Conservation (phyloP, 345 rosid species). For the Bruguiera sexangula region DNA sequence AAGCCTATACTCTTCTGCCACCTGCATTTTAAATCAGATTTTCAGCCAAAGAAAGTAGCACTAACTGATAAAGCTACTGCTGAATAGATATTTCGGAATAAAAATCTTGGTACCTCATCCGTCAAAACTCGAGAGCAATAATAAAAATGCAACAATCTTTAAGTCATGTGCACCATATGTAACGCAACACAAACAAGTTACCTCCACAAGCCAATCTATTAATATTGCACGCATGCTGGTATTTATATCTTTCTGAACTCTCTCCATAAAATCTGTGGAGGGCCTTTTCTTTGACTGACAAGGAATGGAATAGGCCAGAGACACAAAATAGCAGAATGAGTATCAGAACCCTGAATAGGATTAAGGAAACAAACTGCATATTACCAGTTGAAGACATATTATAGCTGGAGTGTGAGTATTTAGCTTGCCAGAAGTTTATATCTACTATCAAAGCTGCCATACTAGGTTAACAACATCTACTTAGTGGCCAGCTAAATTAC, state of each 20-base stretch:
- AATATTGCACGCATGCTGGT: constrained; percentile 81
- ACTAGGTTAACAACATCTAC: too few species aligned
- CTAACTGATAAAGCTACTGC: too few species aligned
- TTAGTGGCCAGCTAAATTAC: too few species aligned
- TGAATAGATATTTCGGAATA: too few species aligned
- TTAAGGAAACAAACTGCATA: neutral
- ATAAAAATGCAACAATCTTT: neutral
- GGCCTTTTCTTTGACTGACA: constrained; percentile 76
- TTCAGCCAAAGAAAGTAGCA: constrained; percentile 9
- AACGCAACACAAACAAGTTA: constrained; percentile 23
- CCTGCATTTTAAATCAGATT: constrained; percentile 45
- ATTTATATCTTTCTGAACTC: constrained; percentile 74
- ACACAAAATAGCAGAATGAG: neutral
- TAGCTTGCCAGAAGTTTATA: too few species aligned
- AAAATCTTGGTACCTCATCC: too few species aligned
- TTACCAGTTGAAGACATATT: too few species aligned
- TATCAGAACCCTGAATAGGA: neutral
- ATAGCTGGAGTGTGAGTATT: too few species aligned
- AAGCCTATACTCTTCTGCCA: constrained; percentile 94
- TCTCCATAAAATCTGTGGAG: constrained; percentile 70
- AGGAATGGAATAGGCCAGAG: neutral
- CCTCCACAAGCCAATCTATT: constrained; percentile 98
- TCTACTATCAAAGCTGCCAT: too few species aligned
- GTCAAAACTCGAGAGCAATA: too few species aligned
- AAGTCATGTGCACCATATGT: neutral